Percentiles rank a stretch among this genome's conserved stretches.
phyloP scores from a whole-genome alignment of 106 monocot genomes.

The Dendrobium officinale region DNA sequence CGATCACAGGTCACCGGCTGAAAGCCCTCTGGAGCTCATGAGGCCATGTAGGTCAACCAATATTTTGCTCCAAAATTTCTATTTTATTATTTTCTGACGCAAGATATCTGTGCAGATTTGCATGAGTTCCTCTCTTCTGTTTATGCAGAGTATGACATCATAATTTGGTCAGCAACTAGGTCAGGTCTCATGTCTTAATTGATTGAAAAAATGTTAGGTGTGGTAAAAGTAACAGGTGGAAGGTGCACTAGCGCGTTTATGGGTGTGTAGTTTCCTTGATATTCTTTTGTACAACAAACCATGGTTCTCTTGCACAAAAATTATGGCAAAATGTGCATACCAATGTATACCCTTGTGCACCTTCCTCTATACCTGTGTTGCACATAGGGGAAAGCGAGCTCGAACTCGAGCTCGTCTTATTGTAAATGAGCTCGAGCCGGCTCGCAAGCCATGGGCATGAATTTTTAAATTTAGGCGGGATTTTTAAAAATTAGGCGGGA shows the following conservation, averaged over 20 bases:
- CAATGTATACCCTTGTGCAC: not conserved
- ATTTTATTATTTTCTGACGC: conserved; percentile 2
- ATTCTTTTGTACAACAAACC: not conserved
- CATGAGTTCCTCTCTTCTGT: conserved; percentile 92
- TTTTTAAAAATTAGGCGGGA: too few species aligned
- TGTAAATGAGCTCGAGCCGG: too few species aligned
- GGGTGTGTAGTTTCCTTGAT: not conserved
- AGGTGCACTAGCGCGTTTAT: too few species aligned
- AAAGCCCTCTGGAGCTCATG: conserved; percentile 94
- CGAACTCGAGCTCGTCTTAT: too few species aligned
- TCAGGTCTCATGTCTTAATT: conserved; percentile 18
- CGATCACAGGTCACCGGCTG: conserved; percentile 89
- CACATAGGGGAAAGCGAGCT: not conserved
- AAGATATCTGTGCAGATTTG: conserved; percentile 58
- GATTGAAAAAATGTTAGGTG: not conserved
- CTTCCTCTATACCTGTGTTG: not conserved
- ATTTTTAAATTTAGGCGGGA: too few species aligned
- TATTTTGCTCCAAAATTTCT: not conserved
- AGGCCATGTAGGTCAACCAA: conserved; percentile 63
- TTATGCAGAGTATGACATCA: conserved; percentile 87
- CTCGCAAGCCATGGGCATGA: too few species aligned
- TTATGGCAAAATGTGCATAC: not conserved
- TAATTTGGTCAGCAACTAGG: conserved; percentile 99
- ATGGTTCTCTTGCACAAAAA: not conserved
- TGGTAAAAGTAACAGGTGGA: not conserved